A percentile compares a stretch with the other conserved stretches of the same genome.
Evolutionary conservation across 208 protist genomes (phyloP).

Genomic region (Phytomonas francai): DNA sequence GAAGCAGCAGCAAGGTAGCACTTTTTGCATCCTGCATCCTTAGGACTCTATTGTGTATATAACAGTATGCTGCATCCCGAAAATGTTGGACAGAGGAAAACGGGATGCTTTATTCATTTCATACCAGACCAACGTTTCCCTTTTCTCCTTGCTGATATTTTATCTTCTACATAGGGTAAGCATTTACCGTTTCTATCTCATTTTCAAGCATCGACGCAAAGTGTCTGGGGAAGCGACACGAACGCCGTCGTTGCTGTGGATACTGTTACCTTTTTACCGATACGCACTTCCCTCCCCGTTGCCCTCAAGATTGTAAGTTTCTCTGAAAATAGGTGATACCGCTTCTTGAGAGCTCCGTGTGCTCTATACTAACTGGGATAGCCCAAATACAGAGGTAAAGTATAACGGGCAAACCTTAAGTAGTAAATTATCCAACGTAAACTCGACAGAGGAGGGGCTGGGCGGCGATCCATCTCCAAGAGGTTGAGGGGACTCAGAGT

Average conservation of each 20-base stretch:
- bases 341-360: background rate
- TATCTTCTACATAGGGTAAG: background rate
- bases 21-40: background rate
- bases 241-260: background rate
- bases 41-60: background rate
- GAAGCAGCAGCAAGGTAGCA: background rate
- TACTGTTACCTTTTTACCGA: background rate
- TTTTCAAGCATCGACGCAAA: conserved; percentile 6
- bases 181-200: conserved; percentile 6
- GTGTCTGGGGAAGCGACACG: conserved; percentile 5
- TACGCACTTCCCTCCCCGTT: background rate
- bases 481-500: background rate
- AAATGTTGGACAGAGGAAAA: background rate
- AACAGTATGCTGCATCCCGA: background rate
- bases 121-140: background rate
- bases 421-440: background rate
- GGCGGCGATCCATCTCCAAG: background rate
- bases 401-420: background rate
- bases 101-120: background rate
- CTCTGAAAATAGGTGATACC: background rate
- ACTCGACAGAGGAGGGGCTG: background rate
- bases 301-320: background rate
- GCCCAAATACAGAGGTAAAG: background rate
- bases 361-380: background rate
- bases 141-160: conserved; percentile 7